Percentiles rank a stretch among this genome's conserved stretches.
Evolutionary conservation across 2,329 filamentous ascomycete species (phyloP).

Genomic region (Mariannaea sp.): DNA sequence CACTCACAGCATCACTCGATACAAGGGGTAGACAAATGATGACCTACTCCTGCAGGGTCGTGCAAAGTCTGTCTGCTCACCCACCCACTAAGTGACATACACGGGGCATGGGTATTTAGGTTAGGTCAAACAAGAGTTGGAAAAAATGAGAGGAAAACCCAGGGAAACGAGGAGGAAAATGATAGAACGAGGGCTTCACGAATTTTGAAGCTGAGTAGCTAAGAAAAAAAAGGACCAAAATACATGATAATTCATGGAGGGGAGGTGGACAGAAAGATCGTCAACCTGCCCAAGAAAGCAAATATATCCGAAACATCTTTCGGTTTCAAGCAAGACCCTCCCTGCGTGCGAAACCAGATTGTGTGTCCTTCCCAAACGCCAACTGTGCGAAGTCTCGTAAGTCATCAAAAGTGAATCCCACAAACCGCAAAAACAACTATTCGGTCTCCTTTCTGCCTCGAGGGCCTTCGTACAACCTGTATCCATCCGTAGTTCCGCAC

Average conservation of each 20-base stretch:
- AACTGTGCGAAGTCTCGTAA: slow-evolving; percentile 39
- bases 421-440: slow-evolving; percentile 23
- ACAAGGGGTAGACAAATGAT: too few relatives aligned
- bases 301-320: slow-evolving; percentile 25
- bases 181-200: slow-evolving; percentile 1
- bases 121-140: neutral
- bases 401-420: slow-evolving; percentile 34
- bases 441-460: slow-evolving; percentile 12
- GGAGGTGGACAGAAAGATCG: slow-evolving; percentile 1
- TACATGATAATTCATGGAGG: slow-evolving; percentile 17
- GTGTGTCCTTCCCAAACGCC: slow-evolving; percentile 38
- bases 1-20: too few relatives aligned
- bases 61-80: too few relatives aligned
- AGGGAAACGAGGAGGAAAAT: slow-evolving; percentile 1
- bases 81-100: too few relatives aligned
- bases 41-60: too few relatives aligned
- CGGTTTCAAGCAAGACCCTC: slow-evolving; percentile 32
- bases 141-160: neutral
- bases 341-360: slow-evolving; percentile 35
- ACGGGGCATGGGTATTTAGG: neutral
- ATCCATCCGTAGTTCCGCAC: slow-evolving; percentile 20
- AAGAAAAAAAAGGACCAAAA: slow-evolving; percentile 11
- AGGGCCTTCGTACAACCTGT: slow-evolving; percentile 23
- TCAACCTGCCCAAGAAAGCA: slow-evolving; percentile 24
- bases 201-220: neutral